Evolutionary conservation across 1,139 yeast species (phyloP), one percentile per base, ranked within the genome.

Genomic region (Hemisphaericaspora subhashii): DNA sequence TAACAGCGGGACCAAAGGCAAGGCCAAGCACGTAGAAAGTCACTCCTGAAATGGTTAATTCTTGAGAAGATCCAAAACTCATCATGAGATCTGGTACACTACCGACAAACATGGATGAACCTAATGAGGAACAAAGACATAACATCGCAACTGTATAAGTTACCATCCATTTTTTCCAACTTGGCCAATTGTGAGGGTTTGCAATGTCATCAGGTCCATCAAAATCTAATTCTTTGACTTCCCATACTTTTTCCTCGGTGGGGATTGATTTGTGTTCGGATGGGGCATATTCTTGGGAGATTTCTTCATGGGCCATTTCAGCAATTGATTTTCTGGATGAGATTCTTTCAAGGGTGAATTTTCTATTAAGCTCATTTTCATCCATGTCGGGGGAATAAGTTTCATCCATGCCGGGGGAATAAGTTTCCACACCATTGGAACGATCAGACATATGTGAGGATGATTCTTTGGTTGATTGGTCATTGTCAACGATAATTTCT

Each of bases 1-100:
- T 82, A 37, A 84, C 47, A 11, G 82, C 78, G 0, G 92, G 92
- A 6, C 88, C 88, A 44, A 78, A 60, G 0, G 89, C 83, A 38
- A 85, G 69, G 12, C 95, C 94, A 36, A 85, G 42, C 41, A 86
- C 62, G 55, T 85, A 86, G 47, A 85, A 75, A 0, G 92, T 78
- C 45, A 85, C 69, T 8, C 92, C 94, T 1, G 86, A 64, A 25
- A 84, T 55, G 13, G 77, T 81, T 44, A 83, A 64, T 35, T 80
- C 82, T 55, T 78, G 74, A 7, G 81, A 74, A n/a, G 72, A 68
- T 5, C 66, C 64, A 56, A 82, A 74, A 42, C 62, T 52, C 0
- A 41, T 43, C 54, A 63, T 59, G 49, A 83, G 53, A 44, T 79
- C 82, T 5, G 78, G 74, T 3, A 80, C 73, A 41, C 86, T 83